Base-by-base conservation (phyloP, 148 eudicot species). In the Silene latifolia region DNA sequence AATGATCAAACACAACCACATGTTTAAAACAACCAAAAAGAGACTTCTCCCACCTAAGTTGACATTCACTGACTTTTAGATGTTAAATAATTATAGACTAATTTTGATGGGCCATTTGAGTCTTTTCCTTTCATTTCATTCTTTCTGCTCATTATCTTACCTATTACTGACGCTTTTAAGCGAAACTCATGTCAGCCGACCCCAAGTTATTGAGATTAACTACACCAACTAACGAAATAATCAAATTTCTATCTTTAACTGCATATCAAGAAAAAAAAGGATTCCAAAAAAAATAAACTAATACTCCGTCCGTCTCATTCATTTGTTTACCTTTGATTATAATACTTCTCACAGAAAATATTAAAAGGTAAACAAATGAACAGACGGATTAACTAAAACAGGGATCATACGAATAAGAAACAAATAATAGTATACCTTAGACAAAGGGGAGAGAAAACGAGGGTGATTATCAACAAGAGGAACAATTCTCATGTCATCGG, bases 391-490 rank as follows among this genome's bases (percentile, higher is more conserved):
- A 32, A 32, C 35, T 32, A 32, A 2, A 32, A 32, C 35, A 32
- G 35, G 1, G 35, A 32, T 32, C 35, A 32, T 18, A 51, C 13
- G 13, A 13, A 3, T 13, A 64, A 64, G n/a, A 32, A n/a, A 39
- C 44, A 3, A 57, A 3, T 7, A 77, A 6, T 5, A 65, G 0
- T 53, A 10, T 74, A 85, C 98, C 89, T 89, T 75, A 19, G 98
- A 91, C 48, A 91, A 77, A 51, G 90, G 86, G 27, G 83, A 80
- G 11, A 83, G 79, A 48, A 80, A 80, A 32, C 74, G 78, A 32
- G 62, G 80, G 1, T 21, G 89, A 76, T 81, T 80, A 80, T 84
- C 79, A 75, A 77, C 76, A 42, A 89, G 63, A 0, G 93, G 95
- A 27, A 79, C 91, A 65, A 90, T 75, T 44, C 81, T 81, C 23